phyloP scores from a whole-genome alignment of 768 basidiomycete species.

The Tulasnella sp. region DNA sequence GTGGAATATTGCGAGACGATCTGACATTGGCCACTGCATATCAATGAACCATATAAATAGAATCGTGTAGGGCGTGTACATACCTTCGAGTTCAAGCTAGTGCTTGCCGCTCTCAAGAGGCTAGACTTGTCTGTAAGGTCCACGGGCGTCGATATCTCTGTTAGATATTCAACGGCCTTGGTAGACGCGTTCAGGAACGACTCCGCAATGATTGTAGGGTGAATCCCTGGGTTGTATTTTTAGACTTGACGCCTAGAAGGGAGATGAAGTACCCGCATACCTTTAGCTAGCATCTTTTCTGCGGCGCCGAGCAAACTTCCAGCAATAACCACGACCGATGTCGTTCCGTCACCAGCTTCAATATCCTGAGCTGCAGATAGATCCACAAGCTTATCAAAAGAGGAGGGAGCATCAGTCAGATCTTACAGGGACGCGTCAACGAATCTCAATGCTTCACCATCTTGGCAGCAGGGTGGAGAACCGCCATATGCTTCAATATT shows the following conservation, averaged over 20 bases:
- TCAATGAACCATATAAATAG: background rate
- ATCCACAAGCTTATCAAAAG: slow-evolving; percentile 72
- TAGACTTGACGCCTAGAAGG: too few species aligned
- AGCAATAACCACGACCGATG: slow-evolving; percentile 92
- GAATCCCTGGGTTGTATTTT: slow-evolving; percentile 50
- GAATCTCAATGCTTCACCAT: slow-evolving; percentile 50
- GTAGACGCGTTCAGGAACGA: slow-evolving; percentile 85
- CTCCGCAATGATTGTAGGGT: slow-evolving; percentile 94
- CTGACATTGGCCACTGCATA: slow-evolving; percentile 32
- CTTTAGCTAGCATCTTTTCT: slow-evolving; percentile 92
- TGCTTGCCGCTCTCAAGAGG: slow-evolving; percentile 85
- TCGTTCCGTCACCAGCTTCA: slow-evolving; percentile 97
- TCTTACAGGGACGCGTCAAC: background rate
- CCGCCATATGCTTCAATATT: slow-evolving; percentile 90
- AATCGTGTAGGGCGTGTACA: slow-evolving; percentile 12
- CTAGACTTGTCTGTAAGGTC: slow-evolving; percentile 79
- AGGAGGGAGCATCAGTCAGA: too few species aligned
- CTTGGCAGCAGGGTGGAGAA: slow-evolving; percentile 94
- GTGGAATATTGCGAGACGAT: slow-evolving; percentile 99
- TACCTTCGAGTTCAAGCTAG: slow-evolving; percentile 93
- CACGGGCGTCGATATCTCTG: slow-evolving; percentile 85
- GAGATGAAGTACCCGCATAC: slow-evolving; percentile 26
- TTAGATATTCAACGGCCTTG: slow-evolving; percentile 89
- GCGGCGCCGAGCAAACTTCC: slow-evolving; percentile 88
- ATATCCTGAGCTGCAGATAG: slow-evolving; percentile 96